phyloP scores from a whole-genome alignment of 768 basidiomycete genomes.

The Amanita rimosa region DNA sequence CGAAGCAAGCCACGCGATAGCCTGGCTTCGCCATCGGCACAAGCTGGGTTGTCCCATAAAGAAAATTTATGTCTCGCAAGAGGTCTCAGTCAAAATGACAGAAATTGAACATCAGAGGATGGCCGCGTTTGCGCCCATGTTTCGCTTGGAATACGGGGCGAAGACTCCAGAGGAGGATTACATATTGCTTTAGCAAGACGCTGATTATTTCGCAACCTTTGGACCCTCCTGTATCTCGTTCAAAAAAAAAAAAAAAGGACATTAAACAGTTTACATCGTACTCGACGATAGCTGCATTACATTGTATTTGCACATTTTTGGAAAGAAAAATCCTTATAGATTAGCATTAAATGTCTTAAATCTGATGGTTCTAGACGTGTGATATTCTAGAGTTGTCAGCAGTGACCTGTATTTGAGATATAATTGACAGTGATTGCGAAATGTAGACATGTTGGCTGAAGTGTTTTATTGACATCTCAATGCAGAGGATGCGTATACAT shows the following conservation, averaged over 20 bases:
- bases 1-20: slow-evolving; percentile 18
- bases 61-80: slow-evolving; percentile 33
- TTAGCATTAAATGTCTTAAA: slow-evolving; percentile 5
- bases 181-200: slow-evolving; percentile 7
- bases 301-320: background rate
- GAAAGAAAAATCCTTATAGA: background rate
- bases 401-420: background rate
- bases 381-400: background rate
- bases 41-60: slow-evolving; percentile 30
- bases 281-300: background rate
- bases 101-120: slow-evolving; percentile 17
- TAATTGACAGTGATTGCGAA: slow-evolving; percentile 1
- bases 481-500: background rate
- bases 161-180: slow-evolving; percentile 36
- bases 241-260: background rate
- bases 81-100: slow-evolving; percentile 14
- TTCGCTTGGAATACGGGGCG: slow-evolving; percentile 22
- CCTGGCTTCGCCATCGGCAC: slow-evolving; percentile 25
- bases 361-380: slow-evolving; percentile 2
- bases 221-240: background rate
- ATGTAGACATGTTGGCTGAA: background rate
- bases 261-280: background rate
- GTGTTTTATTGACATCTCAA: background rate
- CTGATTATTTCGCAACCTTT: background rate
- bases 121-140: slow-evolving; percentile 17